Evolutionary conservation across 208 protist genomes (phyloP).

Genomic region (Crithidia mellificae): DNA sequence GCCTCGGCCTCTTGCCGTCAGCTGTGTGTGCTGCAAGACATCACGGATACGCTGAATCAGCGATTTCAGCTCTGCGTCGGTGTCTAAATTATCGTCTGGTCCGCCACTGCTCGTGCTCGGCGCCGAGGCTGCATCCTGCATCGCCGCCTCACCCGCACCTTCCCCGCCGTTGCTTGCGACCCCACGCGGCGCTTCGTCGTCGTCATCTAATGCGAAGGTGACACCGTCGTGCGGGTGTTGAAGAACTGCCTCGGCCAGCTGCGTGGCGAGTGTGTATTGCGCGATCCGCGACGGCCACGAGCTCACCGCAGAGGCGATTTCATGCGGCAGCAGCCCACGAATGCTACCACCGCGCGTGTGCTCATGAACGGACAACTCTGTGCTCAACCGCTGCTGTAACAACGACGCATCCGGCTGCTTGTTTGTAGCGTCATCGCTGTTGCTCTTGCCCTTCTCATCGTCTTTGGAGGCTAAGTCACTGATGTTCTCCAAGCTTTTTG

Average conservation of each 20-base stretch:
- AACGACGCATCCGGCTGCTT: no score
- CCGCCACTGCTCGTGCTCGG: no score
- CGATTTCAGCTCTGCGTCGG: background rate
- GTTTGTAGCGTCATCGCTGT: background rate
- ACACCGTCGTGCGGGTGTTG: no score
- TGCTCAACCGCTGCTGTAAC: slow-evolving; percentile 1
- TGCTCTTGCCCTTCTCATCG: background rate
- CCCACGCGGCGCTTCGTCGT: no score
- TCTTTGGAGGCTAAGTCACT: no score
- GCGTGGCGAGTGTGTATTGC: slow-evolving; percentile 24
- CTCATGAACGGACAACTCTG: background rate
- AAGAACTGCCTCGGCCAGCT: slow-evolving; percentile 6
- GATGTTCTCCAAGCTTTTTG: no score
- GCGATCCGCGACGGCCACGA: slow-evolving; percentile 34
- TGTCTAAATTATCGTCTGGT: background rate
- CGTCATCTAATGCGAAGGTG: no score
- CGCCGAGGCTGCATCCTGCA: no score
- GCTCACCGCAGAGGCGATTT: slow-evolving; percentile 17
- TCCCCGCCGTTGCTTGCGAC: no score
- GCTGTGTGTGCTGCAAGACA: slow-evolving; percentile 17
- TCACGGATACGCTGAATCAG: slow-evolving; percentile 15
- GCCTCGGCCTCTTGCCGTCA: background rate
- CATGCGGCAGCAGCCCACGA: slow-evolving; percentile 7
- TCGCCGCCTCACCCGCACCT: no score
- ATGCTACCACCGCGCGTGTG: slow-evolving; percentile 4